A percentile compares a stretch with the other conserved stretches of the same genome.
Conservation (phyloP, 495 filamentous ascomycete genomes). For the Lasiosphaeriaceae sp. region DNA sequence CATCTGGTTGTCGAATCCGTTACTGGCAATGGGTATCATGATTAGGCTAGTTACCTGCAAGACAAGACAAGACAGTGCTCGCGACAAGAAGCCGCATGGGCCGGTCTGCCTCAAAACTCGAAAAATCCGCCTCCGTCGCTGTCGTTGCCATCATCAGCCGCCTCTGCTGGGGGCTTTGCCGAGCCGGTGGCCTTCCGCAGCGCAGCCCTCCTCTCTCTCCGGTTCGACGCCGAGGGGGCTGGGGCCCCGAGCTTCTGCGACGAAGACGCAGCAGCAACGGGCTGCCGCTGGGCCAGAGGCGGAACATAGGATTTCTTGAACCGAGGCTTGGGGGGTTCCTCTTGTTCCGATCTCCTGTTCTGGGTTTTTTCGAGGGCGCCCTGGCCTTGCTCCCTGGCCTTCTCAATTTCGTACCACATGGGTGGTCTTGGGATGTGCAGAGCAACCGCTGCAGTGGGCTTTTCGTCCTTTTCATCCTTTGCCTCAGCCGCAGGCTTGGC, state of each 20-base stretch:
- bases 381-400: constrained; percentile 60
- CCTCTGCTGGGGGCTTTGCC: background rate
- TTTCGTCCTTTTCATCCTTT: constrained; percentile 23
- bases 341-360: constrained; percentile 33
- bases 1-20: constrained; percentile 1
- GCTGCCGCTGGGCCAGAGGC: background rate
- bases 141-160: constrained; percentile 12
- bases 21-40: constrained; percentile 15
- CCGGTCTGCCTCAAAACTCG: constrained; percentile 30
- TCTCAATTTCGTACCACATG: constrained; percentile 68
- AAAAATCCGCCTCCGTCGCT: constrained; percentile 32
- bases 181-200: background rate
- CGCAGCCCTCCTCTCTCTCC: constrained; percentile 1
- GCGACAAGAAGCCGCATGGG: background rate
- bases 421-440: constrained; percentile 44
- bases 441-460: constrained; percentile 29
- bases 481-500: constrained; percentile 13
- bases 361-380: constrained; percentile 49
- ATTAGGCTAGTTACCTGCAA: background rate
- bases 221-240: background rate
- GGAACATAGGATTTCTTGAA: background rate
- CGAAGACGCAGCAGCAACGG: background rate
- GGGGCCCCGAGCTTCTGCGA: background rate
- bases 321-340: background rate
- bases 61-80: background rate